Evolutionary conservation across 2,329 filamentous ascomycete species (phyloP).

Genomic region (Bertia moriformis): DNA sequence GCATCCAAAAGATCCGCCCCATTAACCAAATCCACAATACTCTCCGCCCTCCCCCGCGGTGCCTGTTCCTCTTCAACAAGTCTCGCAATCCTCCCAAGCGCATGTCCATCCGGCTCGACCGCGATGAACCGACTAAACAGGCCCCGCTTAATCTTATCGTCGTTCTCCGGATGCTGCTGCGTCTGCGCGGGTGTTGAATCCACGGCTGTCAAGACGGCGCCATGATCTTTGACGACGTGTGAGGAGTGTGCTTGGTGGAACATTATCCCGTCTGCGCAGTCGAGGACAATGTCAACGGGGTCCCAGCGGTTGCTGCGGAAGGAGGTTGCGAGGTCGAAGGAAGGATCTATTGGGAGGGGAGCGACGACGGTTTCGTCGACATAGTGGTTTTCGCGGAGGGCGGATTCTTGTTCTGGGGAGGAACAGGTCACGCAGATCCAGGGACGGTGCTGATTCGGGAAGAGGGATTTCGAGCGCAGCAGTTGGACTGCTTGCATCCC

Average conservation of each 20-base stretch:
- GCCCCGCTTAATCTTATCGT: constrained; percentile 7
- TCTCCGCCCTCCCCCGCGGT: constrained; percentile 13
- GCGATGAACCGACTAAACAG: constrained; percentile 17
- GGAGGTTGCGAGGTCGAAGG: constrained; percentile 11
- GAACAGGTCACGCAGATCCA: constrained; percentile 21
- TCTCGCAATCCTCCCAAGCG: constrained; percentile 15
- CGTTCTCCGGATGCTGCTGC: constrained; percentile 3
- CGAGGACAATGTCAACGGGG: constrained; percentile 22
- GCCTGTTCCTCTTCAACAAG: constrained; percentile 18
- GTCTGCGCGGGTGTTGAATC: constrained; percentile 8
- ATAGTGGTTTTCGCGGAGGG: constrained; percentile 11
- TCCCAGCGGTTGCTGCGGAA: constrained; percentile 15
- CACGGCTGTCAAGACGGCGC: constrained; percentile 16
- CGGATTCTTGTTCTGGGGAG: constrained; percentile 9
- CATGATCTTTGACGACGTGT: constrained; percentile 15
- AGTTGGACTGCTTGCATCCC: constrained; percentile 19
- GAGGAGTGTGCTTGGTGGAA: constrained; percentile 16
- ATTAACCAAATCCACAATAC: constrained; percentile 15
- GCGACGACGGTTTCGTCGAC: constrained; percentile 15
- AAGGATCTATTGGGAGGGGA: not conserved
- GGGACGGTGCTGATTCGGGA: constrained; percentile 8
- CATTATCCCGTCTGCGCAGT: constrained; percentile 17
- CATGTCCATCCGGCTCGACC: constrained; percentile 16
- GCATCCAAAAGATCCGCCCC: constrained; percentile 9
- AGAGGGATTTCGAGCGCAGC: constrained; percentile 16